Evolutionary conservation across 2,329 filamentous ascomycete genomes (phyloP).

Genomic region (Phaeoacremonium minimum): DNA sequence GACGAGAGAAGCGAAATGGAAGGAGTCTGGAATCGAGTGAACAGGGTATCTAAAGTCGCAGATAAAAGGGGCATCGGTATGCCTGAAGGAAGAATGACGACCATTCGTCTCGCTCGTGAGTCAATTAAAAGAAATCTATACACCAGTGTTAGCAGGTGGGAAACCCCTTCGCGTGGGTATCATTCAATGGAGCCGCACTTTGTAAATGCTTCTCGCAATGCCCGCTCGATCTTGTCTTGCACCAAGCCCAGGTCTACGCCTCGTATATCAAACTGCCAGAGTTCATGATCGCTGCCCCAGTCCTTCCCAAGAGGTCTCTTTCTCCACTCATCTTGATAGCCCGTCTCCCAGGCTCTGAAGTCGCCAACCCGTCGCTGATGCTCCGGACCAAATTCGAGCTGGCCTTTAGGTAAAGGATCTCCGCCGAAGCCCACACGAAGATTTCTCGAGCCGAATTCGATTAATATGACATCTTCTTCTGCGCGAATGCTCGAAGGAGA

Average conservation of each 20-base stretch:
- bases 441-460: constrained; percentile 78
- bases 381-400: constrained; percentile 68
- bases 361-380: constrained; percentile 76
- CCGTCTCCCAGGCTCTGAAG: constrained; percentile 66
- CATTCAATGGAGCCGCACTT: too few species aligned
- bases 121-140: constrained; percentile 63
- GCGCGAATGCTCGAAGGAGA: constrained; percentile 58
- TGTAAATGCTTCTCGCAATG: constrained; percentile 75
- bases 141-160: too few species aligned
- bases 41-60: constrained; percentile 70
- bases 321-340: constrained; percentile 43
- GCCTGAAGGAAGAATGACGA: constrained; percentile 72
- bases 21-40: constrained; percentile 75
- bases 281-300: constrained; percentile 64
- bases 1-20: constrained; percentile 76
- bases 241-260: constrained; percentile 73
- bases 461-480: constrained; percentile 80
- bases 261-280: constrained; percentile 75
- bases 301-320: constrained; percentile 38
- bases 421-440: constrained; percentile 83
- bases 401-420: constrained; percentile 70
- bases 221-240: constrained; percentile 81
- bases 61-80: constrained; percentile 77
- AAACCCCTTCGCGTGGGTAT: too few species aligned
- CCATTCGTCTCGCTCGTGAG: constrained; percentile 68